Evolutionary conservation across 352 stramenopile genomes (phyloP).

Genomic region (Pilasporangium apinafurcum): DNA sequence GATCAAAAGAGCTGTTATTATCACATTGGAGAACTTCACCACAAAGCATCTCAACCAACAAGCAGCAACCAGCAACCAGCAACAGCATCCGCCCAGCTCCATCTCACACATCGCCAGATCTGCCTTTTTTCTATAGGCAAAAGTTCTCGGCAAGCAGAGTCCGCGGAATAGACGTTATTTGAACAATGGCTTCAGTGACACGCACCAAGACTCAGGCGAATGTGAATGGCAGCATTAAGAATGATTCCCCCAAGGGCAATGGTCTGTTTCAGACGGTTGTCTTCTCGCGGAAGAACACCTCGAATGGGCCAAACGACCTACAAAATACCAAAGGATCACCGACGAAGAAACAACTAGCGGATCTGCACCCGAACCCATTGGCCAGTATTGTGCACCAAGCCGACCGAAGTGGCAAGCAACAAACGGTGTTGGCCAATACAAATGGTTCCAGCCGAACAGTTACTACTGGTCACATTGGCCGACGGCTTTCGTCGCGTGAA

Average conservation of each 20-base stretch:
- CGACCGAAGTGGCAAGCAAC: slow-evolving; percentile 52
- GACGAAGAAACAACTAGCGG: slow-evolving; percentile 28
- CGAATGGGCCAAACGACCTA: slow-evolving; percentile 32
- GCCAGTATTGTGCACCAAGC: slow-evolving; percentile 65
- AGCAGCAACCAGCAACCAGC: slow-evolving; percentile 1
- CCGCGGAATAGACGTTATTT: no score
- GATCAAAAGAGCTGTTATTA: slow-evolving; percentile 1
- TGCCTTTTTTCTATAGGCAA: no score
- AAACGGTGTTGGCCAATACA: slow-evolving; percentile 6
- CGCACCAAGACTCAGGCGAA: slow-evolving; percentile 27
- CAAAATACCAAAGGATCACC: slow-evolving; percentile 15
- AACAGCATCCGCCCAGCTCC: not conserved
- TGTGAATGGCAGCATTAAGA: slow-evolving; percentile 15
- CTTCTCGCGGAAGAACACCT: slow-evolving; percentile 61
- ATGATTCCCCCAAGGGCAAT: slow-evolving; percentile 15
- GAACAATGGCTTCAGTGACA: slow-evolving; percentile 12
- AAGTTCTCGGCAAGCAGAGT: no score
- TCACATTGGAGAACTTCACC: slow-evolving; percentile 3
- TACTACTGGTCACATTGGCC: no score
- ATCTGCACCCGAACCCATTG: slow-evolving; percentile 35
- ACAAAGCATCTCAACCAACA: no score
- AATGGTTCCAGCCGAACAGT: no score
- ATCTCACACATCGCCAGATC: not conserved
- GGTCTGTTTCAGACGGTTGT: slow-evolving; percentile 56
- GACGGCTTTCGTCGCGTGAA: slow-evolving; percentile 15